Conservation (phyloP, 129 eudicot species). For the Flaveria linearis region DNA sequence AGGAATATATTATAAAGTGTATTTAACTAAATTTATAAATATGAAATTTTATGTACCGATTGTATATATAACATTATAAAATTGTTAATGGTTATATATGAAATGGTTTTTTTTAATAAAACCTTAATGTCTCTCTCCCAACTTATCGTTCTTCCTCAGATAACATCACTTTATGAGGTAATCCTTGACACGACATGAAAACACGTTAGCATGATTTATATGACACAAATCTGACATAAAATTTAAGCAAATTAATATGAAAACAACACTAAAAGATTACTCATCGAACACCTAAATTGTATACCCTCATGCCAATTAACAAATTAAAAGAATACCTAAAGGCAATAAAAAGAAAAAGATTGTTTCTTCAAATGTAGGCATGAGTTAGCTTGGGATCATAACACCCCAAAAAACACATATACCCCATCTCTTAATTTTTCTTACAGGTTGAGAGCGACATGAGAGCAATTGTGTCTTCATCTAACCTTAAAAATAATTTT, state of each 20-base stretch:
- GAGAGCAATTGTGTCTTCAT: constrained; percentile 23
- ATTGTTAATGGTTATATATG: too few relatives aligned
- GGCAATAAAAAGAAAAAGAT: constrained; percentile 1
- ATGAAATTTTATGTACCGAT: too few relatives aligned
- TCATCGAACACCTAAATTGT: not conserved
- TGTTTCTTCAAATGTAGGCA: constrained; percentile 10
- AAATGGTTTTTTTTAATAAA: too few relatives aligned
- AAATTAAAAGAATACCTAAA: not conserved
- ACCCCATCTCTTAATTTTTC: constrained; percentile 43
- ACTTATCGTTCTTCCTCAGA: too few relatives aligned
- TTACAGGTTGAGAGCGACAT: constrained; percentile 40
- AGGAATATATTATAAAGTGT: too few relatives aligned
- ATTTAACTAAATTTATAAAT: too few relatives aligned
- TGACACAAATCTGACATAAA: not conserved
- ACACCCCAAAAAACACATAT: constrained; percentile 26
- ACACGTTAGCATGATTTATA: not conserved
- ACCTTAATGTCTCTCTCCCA: too few relatives aligned
- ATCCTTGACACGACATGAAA: not conserved
- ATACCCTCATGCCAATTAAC: not conserved
- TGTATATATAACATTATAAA: too few relatives aligned
- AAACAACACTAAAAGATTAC: not conserved
- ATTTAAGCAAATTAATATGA: not conserved
- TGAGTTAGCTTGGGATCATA: constrained; percentile 25
- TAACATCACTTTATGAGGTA: not conserved
- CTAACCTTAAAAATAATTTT: constrained; percentile 20